Evolutionary conservation across 352 stramenopile species (phyloP), one percentile per base, ranked within the genome.

Genomic region (Paralagenidium karlingii): DNA sequence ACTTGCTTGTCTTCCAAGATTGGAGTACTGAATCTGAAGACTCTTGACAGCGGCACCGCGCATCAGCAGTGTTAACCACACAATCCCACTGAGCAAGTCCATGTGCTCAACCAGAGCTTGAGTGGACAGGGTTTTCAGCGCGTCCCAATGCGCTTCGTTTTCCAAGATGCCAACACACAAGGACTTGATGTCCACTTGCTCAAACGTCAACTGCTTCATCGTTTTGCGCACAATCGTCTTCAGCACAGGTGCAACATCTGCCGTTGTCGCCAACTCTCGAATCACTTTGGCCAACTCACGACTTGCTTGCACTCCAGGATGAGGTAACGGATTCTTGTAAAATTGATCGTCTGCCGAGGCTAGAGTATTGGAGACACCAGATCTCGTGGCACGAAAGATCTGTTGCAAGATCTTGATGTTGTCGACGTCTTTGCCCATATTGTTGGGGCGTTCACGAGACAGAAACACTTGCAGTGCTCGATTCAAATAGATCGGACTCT

Each of bases 351-450:
- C 67, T 8, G 46, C 48, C 56, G 24, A 41, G 33, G 9, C 28
- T n/a, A 1, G 27, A 40, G 27, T 22, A n/a, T n/a, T n/a, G n/a
- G n/a, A n/a, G n/a, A n/a, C n/a, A n/a, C n/a, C n/a, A 34, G 39
- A 57, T 12, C 73, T 65, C 0, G 66, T 74, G 3, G 78, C 71
- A 13, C 73, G 65, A 33, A 92, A 88, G 20, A 92, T 87, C 31
- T 89, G 78, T 50, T 88, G 78, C 8, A 92, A 62, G 60, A 92
- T 86, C 47, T 92, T 92, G 43, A 92, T 83, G 47, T 92, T 92
- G 60, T 92, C 78, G 3, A 89, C 68, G 28, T 92, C 78, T 47
- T 83, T 73, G 18, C 75, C 70, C 55, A 88, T 79, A 31, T 83
- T 86, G 54, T 83, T 88, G 5, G 75, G 68, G 2, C 78, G 63